phyloP scores from a whole-genome alignment of 495 filamentous ascomycete genomes.

The Penicillium cosmopolitanum region DNA sequence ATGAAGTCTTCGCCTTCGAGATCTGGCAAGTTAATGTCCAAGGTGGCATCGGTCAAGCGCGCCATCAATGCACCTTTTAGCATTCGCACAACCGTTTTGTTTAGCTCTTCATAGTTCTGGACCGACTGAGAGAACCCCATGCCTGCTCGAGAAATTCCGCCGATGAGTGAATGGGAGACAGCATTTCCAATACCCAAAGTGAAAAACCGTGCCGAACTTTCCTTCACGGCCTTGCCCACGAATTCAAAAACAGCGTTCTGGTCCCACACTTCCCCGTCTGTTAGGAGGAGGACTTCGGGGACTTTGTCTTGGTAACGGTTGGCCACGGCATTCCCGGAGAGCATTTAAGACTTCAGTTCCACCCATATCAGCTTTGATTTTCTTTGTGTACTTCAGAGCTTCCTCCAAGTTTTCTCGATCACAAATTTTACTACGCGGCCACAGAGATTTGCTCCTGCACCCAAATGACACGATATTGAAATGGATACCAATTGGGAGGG shows the following conservation, averaged over 20 bases:
- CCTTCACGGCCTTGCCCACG: constrained; percentile 1
- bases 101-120: constrained; percentile 13
- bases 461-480: constrained; percentile 13
- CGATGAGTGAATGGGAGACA: constrained; percentile 17
- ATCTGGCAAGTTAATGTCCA: constrained; percentile 12
- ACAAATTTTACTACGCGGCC: constrained; percentile 59
- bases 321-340: constrained; percentile 3
- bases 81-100: constrained; percentile 16
- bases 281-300: constrained; percentile 14
- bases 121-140: constrained; percentile 20
- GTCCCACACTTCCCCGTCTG: constrained; percentile 11
- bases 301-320: constrained; percentile 7
- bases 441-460: constrained; percentile 38
- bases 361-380: constrained; percentile 40
- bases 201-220: constrained; percentile 12
- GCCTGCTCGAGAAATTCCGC: constrained; percentile 19
- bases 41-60: constrained; percentile 8
- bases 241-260: constrained; percentile 5
- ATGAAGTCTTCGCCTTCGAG: constrained; percentile 6
- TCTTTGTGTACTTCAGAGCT: constrained; percentile 55
- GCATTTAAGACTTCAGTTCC: constrained; percentile 12
- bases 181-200: constrained; percentile 16
- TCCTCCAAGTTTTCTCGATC: constrained; percentile 49
- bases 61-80: constrained; percentile 20
- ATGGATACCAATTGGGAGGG: constrained; percentile 11